Evolutionary conservation across 345 rosid species (phyloP).

Genomic region (Eucalyptus erythrocorys): DNA sequence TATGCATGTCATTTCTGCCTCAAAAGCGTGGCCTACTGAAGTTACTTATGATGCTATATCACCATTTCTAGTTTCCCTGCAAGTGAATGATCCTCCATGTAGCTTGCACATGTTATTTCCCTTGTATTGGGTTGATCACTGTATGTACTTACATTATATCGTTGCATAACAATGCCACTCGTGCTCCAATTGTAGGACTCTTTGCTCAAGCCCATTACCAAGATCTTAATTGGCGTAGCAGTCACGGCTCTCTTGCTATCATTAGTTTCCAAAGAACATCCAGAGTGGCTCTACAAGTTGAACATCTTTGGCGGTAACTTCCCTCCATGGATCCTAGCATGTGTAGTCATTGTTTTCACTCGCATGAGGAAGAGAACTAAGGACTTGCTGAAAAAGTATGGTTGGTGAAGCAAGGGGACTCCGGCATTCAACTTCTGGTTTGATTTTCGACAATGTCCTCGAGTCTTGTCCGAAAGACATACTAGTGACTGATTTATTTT

Average conservation of each 20-base stretch:
- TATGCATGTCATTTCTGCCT: not conserved
- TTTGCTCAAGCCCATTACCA: conserved; percentile 71
- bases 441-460: not conserved
- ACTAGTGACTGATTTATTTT: not conserved
- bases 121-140: not conserved
- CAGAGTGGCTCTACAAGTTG: conserved; percentile 44
- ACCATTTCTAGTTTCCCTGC: not conserved
- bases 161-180: not conserved
- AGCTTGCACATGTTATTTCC: not conserved
- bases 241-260: conserved; percentile 38
- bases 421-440: not conserved
- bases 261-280: conserved; percentile 50
- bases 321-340: conserved; percentile 93
- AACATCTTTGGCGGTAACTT: conserved; percentile 35
- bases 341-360: conserved; percentile 72
- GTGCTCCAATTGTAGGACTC: conserved; percentile 57
- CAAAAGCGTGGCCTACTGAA: not conserved
- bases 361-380: conserved; percentile 89
- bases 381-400: conserved; percentile 45
- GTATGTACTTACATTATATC: not conserved
- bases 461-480: not conserved
- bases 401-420: conserved; percentile 13
- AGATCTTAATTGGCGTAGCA: conserved; percentile 53
- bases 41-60: not conserved
- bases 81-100: not conserved